Evolutionary conservation across 257 asterid genomes (phyloP).

Genomic region (Petunia secreta): DNA sequence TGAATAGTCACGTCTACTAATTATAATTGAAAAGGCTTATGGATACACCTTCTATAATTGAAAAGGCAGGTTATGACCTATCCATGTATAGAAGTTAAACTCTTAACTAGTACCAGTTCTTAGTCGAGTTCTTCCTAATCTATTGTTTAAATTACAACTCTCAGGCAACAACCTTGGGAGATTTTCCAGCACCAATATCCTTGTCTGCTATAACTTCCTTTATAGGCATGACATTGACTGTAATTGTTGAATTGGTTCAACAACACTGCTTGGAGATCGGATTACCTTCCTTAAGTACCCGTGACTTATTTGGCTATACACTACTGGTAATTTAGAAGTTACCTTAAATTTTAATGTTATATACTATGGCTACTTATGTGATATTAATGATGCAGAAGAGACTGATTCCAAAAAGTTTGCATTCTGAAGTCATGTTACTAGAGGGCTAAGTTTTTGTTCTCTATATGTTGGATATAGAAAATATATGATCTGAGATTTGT

Average conservation of each 20-base stretch:
- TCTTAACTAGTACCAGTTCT: too few relatives aligned
- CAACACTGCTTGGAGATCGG: slow-evolving; percentile 49
- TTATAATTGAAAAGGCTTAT: too few relatives aligned
- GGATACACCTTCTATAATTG: too few relatives aligned
- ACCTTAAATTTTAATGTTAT: not conserved
- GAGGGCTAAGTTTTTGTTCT: too few relatives aligned
- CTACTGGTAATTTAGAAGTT: slow-evolving; percentile 49
- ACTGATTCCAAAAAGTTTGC: too few relatives aligned
- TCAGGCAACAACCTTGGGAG: slow-evolving; percentile 71
- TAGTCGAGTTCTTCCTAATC: not conserved
- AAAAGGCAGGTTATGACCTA: too few relatives aligned
- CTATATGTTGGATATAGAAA: too few relatives aligned
- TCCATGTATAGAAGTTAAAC: too few relatives aligned
- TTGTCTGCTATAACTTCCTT: slow-evolving; percentile 67
- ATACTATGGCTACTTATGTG: not conserved
- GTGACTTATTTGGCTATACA: slow-evolving; percentile 54
- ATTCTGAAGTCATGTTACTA: too few relatives aligned
- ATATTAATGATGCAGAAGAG: too few relatives aligned
- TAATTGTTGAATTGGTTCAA: slow-evolving; percentile 43
- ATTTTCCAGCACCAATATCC: slow-evolving; percentile 73
- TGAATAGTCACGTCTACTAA: too few relatives aligned
- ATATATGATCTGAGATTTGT: too few relatives aligned
- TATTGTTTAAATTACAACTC: not conserved
- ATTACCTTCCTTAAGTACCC: slow-evolving; percentile 54
- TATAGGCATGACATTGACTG: slow-evolving; percentile 58